Conservation (phyloP, 1,284 basidiomycete genomes). For the Leccinum holopus region DNA sequence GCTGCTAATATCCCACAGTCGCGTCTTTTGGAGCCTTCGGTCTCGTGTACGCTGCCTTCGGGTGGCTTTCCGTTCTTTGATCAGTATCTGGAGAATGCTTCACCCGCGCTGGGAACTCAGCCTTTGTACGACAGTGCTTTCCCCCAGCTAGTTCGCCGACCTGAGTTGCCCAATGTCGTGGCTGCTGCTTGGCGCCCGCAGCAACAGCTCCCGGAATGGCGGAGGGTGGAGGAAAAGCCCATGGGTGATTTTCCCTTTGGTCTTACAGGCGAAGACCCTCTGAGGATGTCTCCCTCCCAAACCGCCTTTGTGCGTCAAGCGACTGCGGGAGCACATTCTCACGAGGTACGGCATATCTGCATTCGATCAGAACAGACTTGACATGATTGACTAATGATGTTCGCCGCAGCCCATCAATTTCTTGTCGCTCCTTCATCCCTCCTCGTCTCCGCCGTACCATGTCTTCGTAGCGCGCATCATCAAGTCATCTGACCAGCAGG, state of each 20-base stretch:
- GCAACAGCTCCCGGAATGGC: conserved; percentile 32
- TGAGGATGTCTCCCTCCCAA: conserved; percentile 31
- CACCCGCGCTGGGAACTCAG: conserved; percentile 37
- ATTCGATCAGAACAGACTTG: conserved; percentile 8
- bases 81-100: conserved; percentile 46
- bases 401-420: conserved; percentile 75
- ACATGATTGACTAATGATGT: conserved; percentile 27
- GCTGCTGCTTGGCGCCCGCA: conserved; percentile 27
- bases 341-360: conserved; percentile 37
- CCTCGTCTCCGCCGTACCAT: conserved; percentile 75
- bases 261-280: conserved; percentile 23
- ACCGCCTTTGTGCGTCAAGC: conserved; percentile 27
- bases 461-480: conserved; percentile 79
- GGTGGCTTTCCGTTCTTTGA: conserved; percentile 50
- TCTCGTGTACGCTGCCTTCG: conserved; percentile 33
- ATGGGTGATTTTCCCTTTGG: conserved; percentile 21
- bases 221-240: conserved; percentile 26
- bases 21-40: conserved; percentile 33
- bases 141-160: conserved; percentile 27
- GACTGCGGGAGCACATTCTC: conserved; percentile 30
- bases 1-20: conserved; percentile 32
- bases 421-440: conserved; percentile 75
- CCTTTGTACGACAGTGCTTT: conserved; percentile 38
- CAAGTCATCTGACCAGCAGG: conserved; percentile 82
- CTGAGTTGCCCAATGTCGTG: conserved; percentile 18